These are phyloP conservation scores for Lentinus brumalis DNA, from an alignment of 768 basidiomycete genomes.

Conservation along the genomic window DNA sequence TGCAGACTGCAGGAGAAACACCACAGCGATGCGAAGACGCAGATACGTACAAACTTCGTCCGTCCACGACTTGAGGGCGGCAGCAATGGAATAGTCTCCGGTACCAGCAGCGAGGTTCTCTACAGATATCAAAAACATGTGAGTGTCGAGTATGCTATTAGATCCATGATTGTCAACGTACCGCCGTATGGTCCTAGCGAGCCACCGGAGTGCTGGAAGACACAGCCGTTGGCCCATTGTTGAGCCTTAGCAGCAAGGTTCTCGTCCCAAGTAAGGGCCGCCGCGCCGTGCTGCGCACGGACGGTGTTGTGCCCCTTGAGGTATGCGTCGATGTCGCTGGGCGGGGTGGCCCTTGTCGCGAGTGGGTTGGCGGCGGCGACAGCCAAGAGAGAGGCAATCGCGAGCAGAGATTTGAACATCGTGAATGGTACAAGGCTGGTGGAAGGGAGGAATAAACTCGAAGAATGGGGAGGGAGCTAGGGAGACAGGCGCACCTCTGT, in stretches of 20 bases:
- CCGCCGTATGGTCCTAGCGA: constrained; percentile 65
- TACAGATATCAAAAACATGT: constrained; percentile 25
- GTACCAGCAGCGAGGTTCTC: constrained; percentile 80
- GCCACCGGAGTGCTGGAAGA: constrained; percentile 71
- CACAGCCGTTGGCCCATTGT: constrained; percentile 67
- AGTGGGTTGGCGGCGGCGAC: too few relatives aligned
- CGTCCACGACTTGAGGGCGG: constrained; percentile 62
- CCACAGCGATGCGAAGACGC: neutral
- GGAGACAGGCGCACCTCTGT: too few relatives aligned
- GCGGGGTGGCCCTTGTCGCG: constrained; percentile 27
- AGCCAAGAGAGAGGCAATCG: too few relatives aligned
- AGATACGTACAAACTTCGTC: constrained; percentile 61
- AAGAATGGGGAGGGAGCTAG: too few relatives aligned
- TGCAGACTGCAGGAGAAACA: too few relatives aligned
- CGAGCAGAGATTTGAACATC: too few relatives aligned
- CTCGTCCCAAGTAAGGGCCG: constrained; percentile 63
- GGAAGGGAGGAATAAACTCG: too few relatives aligned
- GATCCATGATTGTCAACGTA: constrained; percentile 25
- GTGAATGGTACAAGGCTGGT: too few relatives aligned
- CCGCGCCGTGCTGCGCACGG: constrained; percentile 66
- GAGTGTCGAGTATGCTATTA: too few relatives aligned
- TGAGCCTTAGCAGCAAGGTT: constrained; percentile 61
- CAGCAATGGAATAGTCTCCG: constrained; percentile 51
- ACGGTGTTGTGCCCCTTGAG: constrained; percentile 63
- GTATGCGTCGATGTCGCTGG: constrained; percentile 53